Base-by-base conservation (phyloP, 225 moss, liverwort and hornwort genomes). In the Climacium dendroides region DNA sequence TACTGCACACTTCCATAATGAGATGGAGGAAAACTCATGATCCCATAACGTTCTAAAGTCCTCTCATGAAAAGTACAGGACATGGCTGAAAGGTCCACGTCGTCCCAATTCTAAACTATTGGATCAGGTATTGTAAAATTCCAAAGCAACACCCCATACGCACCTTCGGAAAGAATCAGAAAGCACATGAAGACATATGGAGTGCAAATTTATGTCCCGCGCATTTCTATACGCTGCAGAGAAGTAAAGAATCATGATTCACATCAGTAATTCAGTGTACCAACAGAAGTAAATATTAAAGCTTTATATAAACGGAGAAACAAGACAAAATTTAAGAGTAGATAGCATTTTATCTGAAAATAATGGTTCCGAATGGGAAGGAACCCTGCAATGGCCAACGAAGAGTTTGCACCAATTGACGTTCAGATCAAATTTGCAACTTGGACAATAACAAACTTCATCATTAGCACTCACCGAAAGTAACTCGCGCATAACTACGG, bases 111-210 rank as follows among this genome's bases (percentile, higher is more conserved):
- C 69, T 39, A 60, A 83, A 59, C 74, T 53, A 69, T 69, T 67
- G 50, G 43, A 82, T 86, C 71, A 86, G 54, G 34, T 54, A 50
- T 45, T 83, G 19, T 39, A 19, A 45, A 59, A 26, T 70, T 80
- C 20, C 53, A 85, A 85, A 77, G 19, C 87, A 85, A 71, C 74
- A 85, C 45, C 34, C 41, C 28, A 55, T 39, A 86, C 93, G 81
- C 87, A 96, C 96, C 96, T 97, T 60, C 98, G 94, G 82, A 98
- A 92, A 76, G 98, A 98, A 91, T 98, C 98, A 41, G 98, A 96
- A 64, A 96, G 90, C 58, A 98, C 98, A 73, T 98, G 96, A 85
- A 98, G 93, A 88, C 96, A 98, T 60, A 98, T 90, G 30, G 96
- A 94, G 75, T 98, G 98, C 81, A 96, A 92, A 92, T 98, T 98